phyloP scores from a whole-genome alignment of 495 filamentous ascomycete species.

The Aspergillus leporis region DNA sequence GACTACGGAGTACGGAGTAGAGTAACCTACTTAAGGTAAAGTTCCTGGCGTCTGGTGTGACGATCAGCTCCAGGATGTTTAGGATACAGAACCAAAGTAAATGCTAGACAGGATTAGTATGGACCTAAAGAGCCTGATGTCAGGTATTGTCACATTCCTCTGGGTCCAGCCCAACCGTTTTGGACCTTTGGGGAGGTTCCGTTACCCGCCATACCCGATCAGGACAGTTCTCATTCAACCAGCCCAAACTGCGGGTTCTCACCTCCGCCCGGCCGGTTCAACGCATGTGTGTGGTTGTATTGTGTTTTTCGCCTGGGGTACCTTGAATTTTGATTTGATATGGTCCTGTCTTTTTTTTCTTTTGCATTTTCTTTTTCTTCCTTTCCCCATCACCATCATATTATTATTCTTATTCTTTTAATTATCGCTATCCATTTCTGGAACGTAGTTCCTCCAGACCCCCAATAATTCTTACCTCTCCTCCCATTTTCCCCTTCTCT shows the following conservation, averaged over 20 bases:
- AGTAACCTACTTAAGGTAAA: background rate
- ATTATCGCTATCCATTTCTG: background rate
- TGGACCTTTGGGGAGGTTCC: conserved; percentile 34
- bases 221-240: conserved; percentile 32
- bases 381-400: conserved; percentile 18
- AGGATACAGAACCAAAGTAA: background rate
- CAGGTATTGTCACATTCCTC: conserved; percentile 22
- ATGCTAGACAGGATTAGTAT: background rate
- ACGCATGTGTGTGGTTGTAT: conserved; percentile 8
- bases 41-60: background rate
- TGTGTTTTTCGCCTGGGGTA: background rate
- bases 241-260: conserved; percentile 23
- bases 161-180: conserved; percentile 40
- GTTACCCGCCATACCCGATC: conserved; percentile 27
- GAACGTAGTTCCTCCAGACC: background rate
- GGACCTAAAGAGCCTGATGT: background rate
- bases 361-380: conserved; percentile 24
- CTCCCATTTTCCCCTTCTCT: background rate
- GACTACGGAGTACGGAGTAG: background rate
- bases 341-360: conserved; percentile 22
- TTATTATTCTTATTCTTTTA: conserved; percentile 1
- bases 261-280: conserved; percentile 24
- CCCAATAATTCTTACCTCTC: background rate
- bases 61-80: background rate
- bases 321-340: conserved; percentile 24